Conservation (phyloP, 306 rosid species). For the Acacia confusa region DNA sequence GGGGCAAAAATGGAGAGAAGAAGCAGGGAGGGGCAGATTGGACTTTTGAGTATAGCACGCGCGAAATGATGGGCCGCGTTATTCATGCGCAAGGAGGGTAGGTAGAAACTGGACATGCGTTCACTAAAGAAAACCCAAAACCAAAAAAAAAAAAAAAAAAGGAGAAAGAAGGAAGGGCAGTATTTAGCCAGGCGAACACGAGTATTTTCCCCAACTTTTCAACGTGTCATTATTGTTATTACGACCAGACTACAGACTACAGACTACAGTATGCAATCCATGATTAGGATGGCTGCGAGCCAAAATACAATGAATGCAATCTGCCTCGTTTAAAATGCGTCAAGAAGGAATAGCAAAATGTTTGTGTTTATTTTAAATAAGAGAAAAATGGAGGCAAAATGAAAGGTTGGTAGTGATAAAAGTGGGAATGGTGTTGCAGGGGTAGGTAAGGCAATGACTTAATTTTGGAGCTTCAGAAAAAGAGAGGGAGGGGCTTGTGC, state of each 20-base stretch:
- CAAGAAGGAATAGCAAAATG: neutral
- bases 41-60: constrained; percentile 48
- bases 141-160: neutral
- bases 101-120: neutral
- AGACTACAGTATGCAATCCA: neutral
- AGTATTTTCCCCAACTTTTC: neutral
- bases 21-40: neutral
- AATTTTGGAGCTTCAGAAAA: constrained; percentile 13
- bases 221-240: neutral
- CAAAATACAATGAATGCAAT: neutral
- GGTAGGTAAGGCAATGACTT: neutral
- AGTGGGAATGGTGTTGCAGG: neutral
- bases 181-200: constrained; percentile 14
- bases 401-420: neutral
- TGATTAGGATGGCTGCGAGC: neutral
- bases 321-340: neutral
- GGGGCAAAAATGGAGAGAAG: neutral
- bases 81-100: neutral
- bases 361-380: neutral
- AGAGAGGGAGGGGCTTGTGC: neutral
- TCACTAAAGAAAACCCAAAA: constrained; percentile 21
- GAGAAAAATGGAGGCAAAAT: neutral
- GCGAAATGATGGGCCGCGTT: constrained; percentile 34
- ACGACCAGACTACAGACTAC: neutral
- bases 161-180: neutral